Percentiles rank a stretch among this genome's conserved stretches.
These are phyloP conservation scores for Phytophthora tubulina DNA, from an alignment of 352 stramenopile species.

Conservation along the genomic window DNA sequence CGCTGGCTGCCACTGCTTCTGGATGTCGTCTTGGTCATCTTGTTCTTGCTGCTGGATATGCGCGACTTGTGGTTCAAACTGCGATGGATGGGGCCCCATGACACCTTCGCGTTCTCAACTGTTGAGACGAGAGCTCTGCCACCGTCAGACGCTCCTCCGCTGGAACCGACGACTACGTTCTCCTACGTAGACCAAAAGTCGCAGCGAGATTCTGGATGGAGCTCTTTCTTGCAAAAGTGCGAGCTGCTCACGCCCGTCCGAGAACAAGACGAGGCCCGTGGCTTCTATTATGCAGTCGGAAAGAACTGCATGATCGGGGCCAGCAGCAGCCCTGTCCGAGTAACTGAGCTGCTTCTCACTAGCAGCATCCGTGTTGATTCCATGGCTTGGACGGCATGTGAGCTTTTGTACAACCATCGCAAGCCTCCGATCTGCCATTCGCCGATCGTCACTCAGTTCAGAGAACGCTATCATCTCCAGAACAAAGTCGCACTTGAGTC, in stretches of 20 bases:
- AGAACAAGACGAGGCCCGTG: conserved; percentile 5
- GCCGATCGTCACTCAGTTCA: conserved; percentile 56
- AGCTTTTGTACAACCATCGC: conserved; percentile 54
- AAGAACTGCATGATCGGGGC: conserved; percentile 56
- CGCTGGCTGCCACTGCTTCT: conserved; percentile 36
- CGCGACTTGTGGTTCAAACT: conserved; percentile 73
- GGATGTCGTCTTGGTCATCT: conserved; percentile 40
- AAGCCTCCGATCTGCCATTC: conserved; percentile 64
- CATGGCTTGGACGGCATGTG: conserved; percentile 61
- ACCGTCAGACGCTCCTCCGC: conserved; percentile 2
- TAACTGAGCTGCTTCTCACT: conserved; percentile 52
- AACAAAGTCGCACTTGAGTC: conserved; percentile 19
- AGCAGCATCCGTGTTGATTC: conserved; percentile 58
- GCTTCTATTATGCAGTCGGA: conserved; percentile 41
- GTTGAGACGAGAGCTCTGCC: conserved; percentile 40
- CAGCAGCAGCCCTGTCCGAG: conserved; percentile 22
- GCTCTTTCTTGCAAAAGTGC: conserved; percentile 60
- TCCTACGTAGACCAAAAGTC: conserved; percentile 27
- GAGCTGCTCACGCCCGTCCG: conserved; percentile 41
- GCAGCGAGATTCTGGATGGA: conserved; percentile 50
- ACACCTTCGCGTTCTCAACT: conserved; percentile 52
- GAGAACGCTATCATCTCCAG: conserved; percentile 44
- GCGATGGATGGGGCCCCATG: conserved; percentile 53
- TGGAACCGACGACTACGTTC: conserved; percentile 18
- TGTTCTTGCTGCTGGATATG: conserved; percentile 53